Evolutionary conservation across 2,329 filamentous ascomycete species (phyloP).

Genomic region (Epichloe coenophiala): DNA sequence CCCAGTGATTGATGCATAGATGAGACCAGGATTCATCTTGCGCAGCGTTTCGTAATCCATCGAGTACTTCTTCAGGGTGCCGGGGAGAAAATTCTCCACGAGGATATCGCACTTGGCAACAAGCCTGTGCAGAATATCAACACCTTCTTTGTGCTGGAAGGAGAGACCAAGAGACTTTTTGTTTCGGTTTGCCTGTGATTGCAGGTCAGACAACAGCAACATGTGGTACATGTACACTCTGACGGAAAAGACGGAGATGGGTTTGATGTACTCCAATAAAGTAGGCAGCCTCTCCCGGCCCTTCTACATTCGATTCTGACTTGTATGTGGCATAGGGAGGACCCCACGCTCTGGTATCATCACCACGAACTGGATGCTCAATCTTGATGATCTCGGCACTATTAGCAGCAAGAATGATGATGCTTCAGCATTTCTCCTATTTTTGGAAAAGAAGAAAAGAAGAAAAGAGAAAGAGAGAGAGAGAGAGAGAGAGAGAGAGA

Average conservation of each 20-base stretch:
- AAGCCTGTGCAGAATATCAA: constrained; percentile 76
- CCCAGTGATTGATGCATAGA: constrained; percentile 93
- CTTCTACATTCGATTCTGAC: constrained; percentile 41
- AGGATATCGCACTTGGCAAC: constrained; percentile 78
- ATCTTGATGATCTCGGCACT: constrained; percentile 96
- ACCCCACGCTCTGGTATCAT: constrained; percentile 93
- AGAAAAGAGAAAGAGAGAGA: too few relatives aligned
- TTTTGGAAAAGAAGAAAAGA: too few relatives aligned
- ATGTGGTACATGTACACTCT: neutral
- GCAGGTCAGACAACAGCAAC: neutral
- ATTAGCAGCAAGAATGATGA: neutral
- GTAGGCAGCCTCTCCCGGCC: constrained; percentile 87
- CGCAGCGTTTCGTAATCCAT: constrained; percentile 77
- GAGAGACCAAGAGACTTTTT: constrained; percentile 90
- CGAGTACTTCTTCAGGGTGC: constrained; percentile 74
- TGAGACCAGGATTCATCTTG: constrained; percentile 69
- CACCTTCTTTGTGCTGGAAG: constrained; percentile 72
- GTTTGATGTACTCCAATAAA: constrained; percentile 63
- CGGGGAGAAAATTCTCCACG: constrained; percentile 93
- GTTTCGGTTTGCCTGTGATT: constrained; percentile 73
- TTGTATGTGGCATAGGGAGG: constrained; percentile 81
- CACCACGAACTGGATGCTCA: constrained; percentile 80
- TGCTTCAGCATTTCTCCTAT: neutral
- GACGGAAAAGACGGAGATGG: neutral
- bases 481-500: neutral